Conservation (phyloP, 139 green algal species). For the Chlamydomonas urium region DNA sequence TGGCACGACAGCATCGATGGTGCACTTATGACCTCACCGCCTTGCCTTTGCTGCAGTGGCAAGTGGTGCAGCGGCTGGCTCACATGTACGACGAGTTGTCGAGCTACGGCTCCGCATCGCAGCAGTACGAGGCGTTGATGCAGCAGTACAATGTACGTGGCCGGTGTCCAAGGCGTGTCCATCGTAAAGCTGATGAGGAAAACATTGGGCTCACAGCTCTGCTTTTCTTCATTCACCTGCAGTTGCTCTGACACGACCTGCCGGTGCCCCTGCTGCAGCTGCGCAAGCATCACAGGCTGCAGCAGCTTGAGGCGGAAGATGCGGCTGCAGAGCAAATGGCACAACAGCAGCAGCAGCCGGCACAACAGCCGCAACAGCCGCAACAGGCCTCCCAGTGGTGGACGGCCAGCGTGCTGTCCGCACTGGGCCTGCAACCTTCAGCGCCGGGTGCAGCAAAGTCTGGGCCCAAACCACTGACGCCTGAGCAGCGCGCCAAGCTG, state of each 20-base stretch:
- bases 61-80: not conserved
- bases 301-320: not conserved
- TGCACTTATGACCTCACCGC: too few species aligned
- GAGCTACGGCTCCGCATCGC: not conserved
- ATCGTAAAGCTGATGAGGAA: too few species aligned
- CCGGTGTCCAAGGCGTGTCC: too few species aligned
- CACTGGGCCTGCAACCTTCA: not conserved
- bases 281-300: not conserved
- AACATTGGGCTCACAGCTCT: too few species aligned
- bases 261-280: not conserved
- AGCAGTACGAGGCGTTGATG: too few species aligned
- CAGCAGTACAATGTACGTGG: too few species aligned
- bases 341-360: not conserved
- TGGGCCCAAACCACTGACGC: too few species aligned
- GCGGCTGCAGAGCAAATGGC: too few species aligned
- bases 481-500: slow-evolving; percentile 2
- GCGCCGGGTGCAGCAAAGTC: too few species aligned
- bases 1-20: too few species aligned
- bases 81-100: not conserved
- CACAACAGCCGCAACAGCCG: not conserved
- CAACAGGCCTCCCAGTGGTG: not conserved
- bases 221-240: too few species aligned
- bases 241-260: too few species aligned
- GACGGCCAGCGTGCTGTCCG: not conserved
- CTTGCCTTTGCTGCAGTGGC: not conserved